These are phyloP conservation scores for Saccharomyces hybrid DNA, from an alignment of 1,139 yeast genomes.

Conservation along the genomic window DNA sequence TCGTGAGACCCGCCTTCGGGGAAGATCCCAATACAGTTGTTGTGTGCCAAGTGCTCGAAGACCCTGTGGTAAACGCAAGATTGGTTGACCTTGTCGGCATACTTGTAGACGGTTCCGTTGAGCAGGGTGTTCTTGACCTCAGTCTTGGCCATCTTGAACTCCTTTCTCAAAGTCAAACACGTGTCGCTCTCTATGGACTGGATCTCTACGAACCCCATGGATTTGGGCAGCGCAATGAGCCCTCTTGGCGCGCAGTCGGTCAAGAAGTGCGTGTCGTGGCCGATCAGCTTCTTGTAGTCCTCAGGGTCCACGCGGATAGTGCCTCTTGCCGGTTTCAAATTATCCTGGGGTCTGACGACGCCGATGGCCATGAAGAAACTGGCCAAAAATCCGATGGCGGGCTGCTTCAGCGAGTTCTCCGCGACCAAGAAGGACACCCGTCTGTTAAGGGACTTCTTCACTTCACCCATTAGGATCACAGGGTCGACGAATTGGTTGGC, in stretches of 20 bases:
- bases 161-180: constrained; percentile 61
- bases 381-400: constrained; percentile 69
- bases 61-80: constrained; percentile 73
- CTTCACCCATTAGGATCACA: constrained; percentile 73
- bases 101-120: constrained; percentile 57
- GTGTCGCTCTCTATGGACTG: constrained; percentile 66
- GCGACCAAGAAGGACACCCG: constrained; percentile 85
- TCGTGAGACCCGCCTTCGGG: constrained; percentile 81
- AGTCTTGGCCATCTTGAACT: constrained; percentile 48
- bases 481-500: constrained; percentile 97
- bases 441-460: constrained; percentile 60
- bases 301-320: constrained; percentile 43
- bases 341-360: constrained; percentile 87
- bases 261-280: constrained; percentile 63
- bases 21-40: constrained; percentile 87
- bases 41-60: constrained; percentile 69
- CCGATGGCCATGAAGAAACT: constrained; percentile 77
- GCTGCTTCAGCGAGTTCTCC: constrained; percentile 62
- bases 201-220: constrained; percentile 72
- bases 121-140: constrained; percentile 39
- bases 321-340: constrained; percentile 55
- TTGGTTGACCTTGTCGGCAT: constrained; percentile 82
- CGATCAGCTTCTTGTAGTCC: constrained; percentile 48
- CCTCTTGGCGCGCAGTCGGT: constrained; percentile 61
- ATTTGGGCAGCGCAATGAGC: constrained; percentile 67